Conservation (phyloP, 2,329 filamentous ascomycete species). For the Hypocreales sp. region DNA sequence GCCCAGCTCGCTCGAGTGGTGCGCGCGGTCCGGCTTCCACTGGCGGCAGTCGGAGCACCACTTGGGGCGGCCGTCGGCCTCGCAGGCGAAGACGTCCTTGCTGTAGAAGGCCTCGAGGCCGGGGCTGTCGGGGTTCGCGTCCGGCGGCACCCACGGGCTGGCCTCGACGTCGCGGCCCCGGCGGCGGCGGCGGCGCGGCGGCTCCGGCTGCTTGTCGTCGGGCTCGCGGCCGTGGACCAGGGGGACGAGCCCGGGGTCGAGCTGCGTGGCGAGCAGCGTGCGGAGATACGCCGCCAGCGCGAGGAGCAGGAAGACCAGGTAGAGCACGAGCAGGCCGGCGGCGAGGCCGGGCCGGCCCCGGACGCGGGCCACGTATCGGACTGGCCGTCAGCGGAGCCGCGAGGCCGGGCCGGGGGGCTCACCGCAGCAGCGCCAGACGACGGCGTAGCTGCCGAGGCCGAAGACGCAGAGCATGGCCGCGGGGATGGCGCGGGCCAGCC, state of each 20-base stretch:
- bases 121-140: conserved; percentile 41
- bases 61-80: conserved; percentile 65
- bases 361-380: conserved; percentile 51
- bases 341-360: conserved; percentile 38
- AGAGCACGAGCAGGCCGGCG: conserved; percentile 54
- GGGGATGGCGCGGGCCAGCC: conserved; percentile 46
- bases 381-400: conserved; percentile 13
- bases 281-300: conserved; percentile 56
- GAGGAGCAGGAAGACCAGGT: conserved; percentile 55
- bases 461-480: conserved; percentile 49
- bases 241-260: conserved; percentile 60
- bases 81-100: conserved; percentile 72
- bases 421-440: conserved; percentile 56
- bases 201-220: conserved; percentile 17
- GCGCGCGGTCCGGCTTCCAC: conserved; percentile 78
- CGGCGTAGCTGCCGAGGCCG: conserved; percentile 55
- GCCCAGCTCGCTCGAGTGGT: conserved; percentile 71
- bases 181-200: conserved; percentile 1
- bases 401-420: conserved; percentile 12
- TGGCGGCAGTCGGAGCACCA: conserved; percentile 77
- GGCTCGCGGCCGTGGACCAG: conserved; percentile 25
- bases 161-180: conserved; percentile 12
- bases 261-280: conserved; percentile 49
- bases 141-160: conserved; percentile 20
- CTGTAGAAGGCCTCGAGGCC: conserved; percentile 65